Base-by-base conservation (phyloP, 1,284 basidiomycete genomes). In the Laetiporus sulphureus region DNA sequence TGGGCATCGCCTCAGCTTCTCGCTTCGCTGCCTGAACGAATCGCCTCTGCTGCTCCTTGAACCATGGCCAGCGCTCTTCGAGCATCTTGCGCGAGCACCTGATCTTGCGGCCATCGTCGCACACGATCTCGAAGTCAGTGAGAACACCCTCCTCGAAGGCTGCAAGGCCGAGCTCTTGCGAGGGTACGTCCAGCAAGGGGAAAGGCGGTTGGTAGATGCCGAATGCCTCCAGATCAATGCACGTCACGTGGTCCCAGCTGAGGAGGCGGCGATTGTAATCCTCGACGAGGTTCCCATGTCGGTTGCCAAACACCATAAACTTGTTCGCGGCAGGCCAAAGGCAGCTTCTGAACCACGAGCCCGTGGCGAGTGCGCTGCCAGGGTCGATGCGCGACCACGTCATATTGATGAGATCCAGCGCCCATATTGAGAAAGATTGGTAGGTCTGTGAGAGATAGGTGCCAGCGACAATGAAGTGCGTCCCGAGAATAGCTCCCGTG, bases 21-120 rank as follows among this genome's bases (percentile, higher is more conserved):
- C 64, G 66, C 37, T 66, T 65, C 1, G 83, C 83, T 5, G 67
- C 70, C 39, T 74, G 68, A 23, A 79, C 52, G 53, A 86, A 78
- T 41, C 69, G 63, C 40, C 65, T 60, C 18, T 83, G 68, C 57
- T 91, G 83, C 40, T 83, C 74, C 45, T 77, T 79, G 71, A 97
- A 94, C 94, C 94, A 97, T 0, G 85, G 79, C 94, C 94, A 98
- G 12, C 93, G 75, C 30, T 87, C 82, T 58, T 90, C 83, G 16
- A 98, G 68, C 15, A 91, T 64, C 57, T 77, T 81, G 32, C 91
- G 75, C 18, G 91, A 91, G 60, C 90, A 94, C 35, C 75, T 69
- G 47, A 98, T 77, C 50, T 76, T 75, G 44, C 90, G 75, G 1
- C 90, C 90, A 60, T 98, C 94, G 47, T 93, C 89, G 58, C 89